A percentile compares a stretch with the other conserved stretches of the same genome.
phyloP scores from a whole-genome alignment of 495 filamentous ascomycete genomes.

The Penicillium bovifimosum region DNA sequence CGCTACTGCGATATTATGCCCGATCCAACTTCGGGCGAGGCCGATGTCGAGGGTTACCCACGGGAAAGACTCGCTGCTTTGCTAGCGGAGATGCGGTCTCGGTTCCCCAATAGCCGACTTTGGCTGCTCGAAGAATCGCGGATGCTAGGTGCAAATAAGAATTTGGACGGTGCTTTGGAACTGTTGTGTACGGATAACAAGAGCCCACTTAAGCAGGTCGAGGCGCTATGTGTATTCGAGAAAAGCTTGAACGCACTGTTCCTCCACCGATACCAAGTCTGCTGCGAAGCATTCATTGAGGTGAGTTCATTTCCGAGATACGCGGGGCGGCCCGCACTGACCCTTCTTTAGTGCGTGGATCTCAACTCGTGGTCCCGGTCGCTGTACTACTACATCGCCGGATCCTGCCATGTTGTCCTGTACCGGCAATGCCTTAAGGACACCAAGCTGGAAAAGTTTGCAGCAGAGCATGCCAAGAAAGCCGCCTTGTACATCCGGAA shows the following conservation, averaged over 20 bases:
- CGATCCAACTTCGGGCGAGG: constrained; percentile 42
- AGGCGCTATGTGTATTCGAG: constrained; percentile 77
- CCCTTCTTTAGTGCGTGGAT: constrained; percentile 53
- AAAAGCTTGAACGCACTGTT: constrained; percentile 75
- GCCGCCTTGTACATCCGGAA: constrained; percentile 66
- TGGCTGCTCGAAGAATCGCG: constrained; percentile 91
- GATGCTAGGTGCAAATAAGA: constrained; percentile 61
- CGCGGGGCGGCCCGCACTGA: background rate
- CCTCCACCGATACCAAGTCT: constrained; percentile 63
- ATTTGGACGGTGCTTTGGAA: constrained; percentile 62
- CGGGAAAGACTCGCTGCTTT: constrained; percentile 62
- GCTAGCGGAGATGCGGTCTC: constrained; percentile 63
- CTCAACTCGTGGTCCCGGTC: constrained; percentile 89
- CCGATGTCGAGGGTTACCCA: constrained; percentile 64
- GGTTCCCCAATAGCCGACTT: constrained; percentile 76
- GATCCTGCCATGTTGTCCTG: constrained; percentile 65
- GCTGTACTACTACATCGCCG: constrained; percentile 87
- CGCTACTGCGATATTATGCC: constrained; percentile 86
- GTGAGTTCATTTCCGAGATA: constrained; percentile 20
- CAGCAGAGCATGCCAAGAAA: constrained; percentile 50
- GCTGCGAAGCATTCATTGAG: constrained; percentile 67
- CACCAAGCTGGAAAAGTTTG: constrained; percentile 44
- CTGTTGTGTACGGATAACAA: constrained; percentile 52
- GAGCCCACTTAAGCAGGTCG: constrained; percentile 79
- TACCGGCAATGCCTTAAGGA: constrained; percentile 59